Conservation (phyloP, 805 yeast species). For the Pichia exigua region DNA sequence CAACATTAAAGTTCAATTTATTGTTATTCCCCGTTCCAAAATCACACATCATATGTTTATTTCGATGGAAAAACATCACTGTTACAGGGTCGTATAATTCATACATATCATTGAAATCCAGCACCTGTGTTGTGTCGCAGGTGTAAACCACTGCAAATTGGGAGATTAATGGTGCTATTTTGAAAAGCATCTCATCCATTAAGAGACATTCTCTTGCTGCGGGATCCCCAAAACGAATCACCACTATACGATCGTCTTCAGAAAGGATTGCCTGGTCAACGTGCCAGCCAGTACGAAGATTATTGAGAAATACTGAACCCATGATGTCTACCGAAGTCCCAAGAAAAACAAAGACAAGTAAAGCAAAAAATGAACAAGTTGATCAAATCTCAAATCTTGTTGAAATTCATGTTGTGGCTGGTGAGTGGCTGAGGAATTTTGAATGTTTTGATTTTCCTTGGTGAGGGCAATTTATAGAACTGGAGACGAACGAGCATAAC, state of each 20-base stretch:
- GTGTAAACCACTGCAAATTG: slow-evolving; percentile 85
- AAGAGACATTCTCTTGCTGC: slow-evolving; percentile 70
- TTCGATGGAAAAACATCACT: slow-evolving; percentile 86
- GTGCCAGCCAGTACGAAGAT: slow-evolving; percentile 85
- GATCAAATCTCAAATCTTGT: not conserved
- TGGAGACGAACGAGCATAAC: not conserved
- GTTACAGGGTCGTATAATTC: slow-evolving; percentile 87
- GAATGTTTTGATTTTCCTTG: not conserved
- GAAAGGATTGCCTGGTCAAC: slow-evolving; percentile 94
- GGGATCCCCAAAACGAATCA: slow-evolving; percentile 83
- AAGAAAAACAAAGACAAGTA: no score
- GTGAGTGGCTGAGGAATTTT: not conserved
- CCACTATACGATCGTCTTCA: slow-evolving; percentile 83
- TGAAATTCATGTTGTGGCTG: not conserved
- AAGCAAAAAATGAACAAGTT: not conserved
- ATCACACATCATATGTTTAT: slow-evolving; percentile 97
- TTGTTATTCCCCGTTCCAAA: slow-evolving; percentile 97
- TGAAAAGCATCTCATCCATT: slow-evolving; percentile 80
- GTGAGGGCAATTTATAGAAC: not conserved
- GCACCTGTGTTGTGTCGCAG: slow-evolving; percentile 83
- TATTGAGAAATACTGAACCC: slow-evolving; percentile 82
- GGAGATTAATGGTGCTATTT: slow-evolving; percentile 72
- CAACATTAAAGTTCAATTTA: slow-evolving; percentile 74
- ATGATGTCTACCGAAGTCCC: slow-evolving; percentile 28
- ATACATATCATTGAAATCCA: slow-evolving; percentile 86